Conservation (phyloP, 2,329 filamentous ascomycete genomes). For the Alternaria panax region DNA sequence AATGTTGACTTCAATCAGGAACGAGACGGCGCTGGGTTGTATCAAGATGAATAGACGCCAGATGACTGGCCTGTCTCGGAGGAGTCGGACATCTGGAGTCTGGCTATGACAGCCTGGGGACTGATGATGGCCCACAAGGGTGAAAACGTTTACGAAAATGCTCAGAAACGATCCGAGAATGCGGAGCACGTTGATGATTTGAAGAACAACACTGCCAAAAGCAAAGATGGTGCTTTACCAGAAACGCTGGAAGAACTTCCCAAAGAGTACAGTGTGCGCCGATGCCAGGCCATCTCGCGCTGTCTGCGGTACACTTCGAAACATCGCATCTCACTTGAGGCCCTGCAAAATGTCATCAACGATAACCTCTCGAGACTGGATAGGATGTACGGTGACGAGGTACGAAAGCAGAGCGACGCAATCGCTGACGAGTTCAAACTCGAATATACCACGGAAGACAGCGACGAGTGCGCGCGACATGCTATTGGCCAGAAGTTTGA, state of each 20-base stretch:
- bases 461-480: not conserved
- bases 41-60: fast-evolving
- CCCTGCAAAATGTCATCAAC: not conserved
- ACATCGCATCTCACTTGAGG: not conserved
- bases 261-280: not conserved
- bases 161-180: not conserved
- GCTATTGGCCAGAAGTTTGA: not conserved
- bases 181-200: not conserved
- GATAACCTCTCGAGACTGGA: not conserved
- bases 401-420: not conserved
- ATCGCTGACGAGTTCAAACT: not conserved
- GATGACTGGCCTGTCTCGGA: not conserved
- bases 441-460: not conserved
- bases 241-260: not conserved
- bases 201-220: fast-evolving
- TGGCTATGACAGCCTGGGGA: not conserved
- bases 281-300: not conserved
- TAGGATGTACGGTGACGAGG: not conserved
- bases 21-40: not conserved
- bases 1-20: not conserved
- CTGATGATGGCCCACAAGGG: not conserved
- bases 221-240: not conserved
- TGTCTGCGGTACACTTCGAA: not conserved
- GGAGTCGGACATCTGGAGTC: not conserved
- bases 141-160: not conserved